Evolutionary conservation across 2,329 filamentous ascomycete species (phyloP).

Genomic region (Leptosphaerulina australis): DNA sequence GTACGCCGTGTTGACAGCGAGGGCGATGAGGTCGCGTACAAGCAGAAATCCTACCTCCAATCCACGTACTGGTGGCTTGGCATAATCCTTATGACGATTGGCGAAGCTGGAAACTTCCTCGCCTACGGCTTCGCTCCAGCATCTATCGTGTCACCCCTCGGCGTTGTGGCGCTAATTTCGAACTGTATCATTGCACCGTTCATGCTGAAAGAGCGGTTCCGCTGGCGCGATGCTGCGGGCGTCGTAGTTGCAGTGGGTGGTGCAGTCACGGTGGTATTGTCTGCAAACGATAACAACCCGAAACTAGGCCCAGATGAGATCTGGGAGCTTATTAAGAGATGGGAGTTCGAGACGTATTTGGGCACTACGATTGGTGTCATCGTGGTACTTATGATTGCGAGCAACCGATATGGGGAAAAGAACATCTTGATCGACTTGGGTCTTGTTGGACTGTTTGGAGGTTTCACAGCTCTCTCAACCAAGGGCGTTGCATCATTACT

Average conservation of each 20-base stretch:
- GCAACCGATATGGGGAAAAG: constrained; percentile 79
- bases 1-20: neutral
- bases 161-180: constrained; percentile 94
- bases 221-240: constrained; percentile 82
- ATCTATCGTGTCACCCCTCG: constrained; percentile 93
- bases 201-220: constrained; percentile 89
- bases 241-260: constrained; percentile 86
- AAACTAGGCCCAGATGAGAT: constrained; percentile 91
- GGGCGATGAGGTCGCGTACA: constrained; percentile 44
- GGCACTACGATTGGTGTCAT: constrained; percentile 78
- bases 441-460: constrained; percentile 90
- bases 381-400: constrained; percentile 77
- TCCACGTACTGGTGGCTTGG: constrained; percentile 97
- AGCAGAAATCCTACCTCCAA: constrained; percentile 76
- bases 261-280: constrained; percentile 90
- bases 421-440: constrained; percentile 92
- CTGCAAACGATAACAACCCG: constrained; percentile 84
- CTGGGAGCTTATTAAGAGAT: constrained; percentile 83
- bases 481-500: constrained; percentile 96
- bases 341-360: constrained; percentile 91
- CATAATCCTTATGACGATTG: constrained; percentile 88
- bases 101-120: constrained; percentile 94
- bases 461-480: constrained; percentile 94
- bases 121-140: constrained; percentile 97
- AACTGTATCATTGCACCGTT: constrained; percentile 97